These are phyloP conservation scores for Colletotrichum sp. DNA, from an alignment of 2,329 filamentous ascomycete species.

Conservation along the genomic window DNA sequence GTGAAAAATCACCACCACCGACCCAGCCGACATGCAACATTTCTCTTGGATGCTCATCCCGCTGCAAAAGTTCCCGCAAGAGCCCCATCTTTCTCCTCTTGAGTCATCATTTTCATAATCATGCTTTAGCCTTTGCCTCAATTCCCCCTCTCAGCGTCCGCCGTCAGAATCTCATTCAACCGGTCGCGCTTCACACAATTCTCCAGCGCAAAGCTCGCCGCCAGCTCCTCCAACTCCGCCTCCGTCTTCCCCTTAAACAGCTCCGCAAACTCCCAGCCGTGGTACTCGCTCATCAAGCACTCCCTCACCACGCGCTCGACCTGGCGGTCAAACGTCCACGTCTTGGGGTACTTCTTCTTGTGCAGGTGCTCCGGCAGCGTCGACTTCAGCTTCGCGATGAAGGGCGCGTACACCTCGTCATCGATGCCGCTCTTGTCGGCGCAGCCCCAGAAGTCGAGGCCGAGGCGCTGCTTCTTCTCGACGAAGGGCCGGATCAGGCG, in stretches of 20 bases:
- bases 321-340: conserved; percentile 57
- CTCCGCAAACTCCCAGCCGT: conserved; percentile 59
- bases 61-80: neutral
- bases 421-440: conserved; percentile 32
- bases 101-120: neutral
- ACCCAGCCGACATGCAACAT: neutral
- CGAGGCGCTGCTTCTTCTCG: conserved; percentile 58
- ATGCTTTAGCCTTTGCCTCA: neutral
- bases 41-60: neutral
- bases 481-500: conserved; percentile 55
- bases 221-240: conserved; percentile 59
- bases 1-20: neutral
- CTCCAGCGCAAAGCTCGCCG: conserved; percentile 56
- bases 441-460: conserved; percentile 60
- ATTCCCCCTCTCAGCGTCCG: conserved; percentile 36
- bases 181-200: conserved; percentile 56
- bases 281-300: conserved; percentile 49
- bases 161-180: conserved; percentile 55
- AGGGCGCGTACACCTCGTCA: conserved; percentile 43
- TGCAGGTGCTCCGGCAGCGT: conserved; percentile 46
- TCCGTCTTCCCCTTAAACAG: conserved; percentile 56
- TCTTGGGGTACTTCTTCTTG: conserved; percentile 50
- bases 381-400: conserved; percentile 45
- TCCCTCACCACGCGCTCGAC: conserved; percentile 48
- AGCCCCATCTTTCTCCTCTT: neutral